Percentiles rank a stretch among this genome's conserved stretches.
Conservation (phyloP, 1,284 basidiomycete species). For the Megacollybia platyphylla region DNA sequence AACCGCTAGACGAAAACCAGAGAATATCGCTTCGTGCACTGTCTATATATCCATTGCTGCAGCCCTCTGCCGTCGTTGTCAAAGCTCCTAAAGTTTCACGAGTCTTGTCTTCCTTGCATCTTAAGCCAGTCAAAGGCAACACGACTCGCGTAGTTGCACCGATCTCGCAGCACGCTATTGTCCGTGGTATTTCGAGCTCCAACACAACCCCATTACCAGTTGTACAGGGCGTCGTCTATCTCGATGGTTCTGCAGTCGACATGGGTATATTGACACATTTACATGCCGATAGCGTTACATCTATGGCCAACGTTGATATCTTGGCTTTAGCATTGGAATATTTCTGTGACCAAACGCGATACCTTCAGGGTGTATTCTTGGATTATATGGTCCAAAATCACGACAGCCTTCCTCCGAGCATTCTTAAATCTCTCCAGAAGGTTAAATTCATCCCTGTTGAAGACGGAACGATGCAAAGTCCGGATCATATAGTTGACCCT, state of each 20-base stretch:
- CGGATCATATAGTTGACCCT: constrained; percentile 18
- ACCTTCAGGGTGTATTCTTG: constrained; percentile 1
- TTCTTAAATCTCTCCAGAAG: constrained; percentile 14
- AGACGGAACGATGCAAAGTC: constrained; percentile 12
- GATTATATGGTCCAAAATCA: constrained; percentile 2
- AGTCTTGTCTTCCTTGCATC: not conserved
- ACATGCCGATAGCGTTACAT: not conserved
- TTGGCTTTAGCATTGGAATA: constrained; percentile 1
- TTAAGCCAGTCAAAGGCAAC: not conserved
- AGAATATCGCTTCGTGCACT: not conserved
- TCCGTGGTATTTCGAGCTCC: not conserved
- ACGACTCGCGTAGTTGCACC: not conserved
- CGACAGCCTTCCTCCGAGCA: constrained; percentile 7
- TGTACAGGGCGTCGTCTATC: not conserved
- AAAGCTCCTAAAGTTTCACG: not conserved
- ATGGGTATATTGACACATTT: not conserved
- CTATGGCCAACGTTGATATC: not conserved
- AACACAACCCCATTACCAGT: not conserved
- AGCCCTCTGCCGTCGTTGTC: not conserved
- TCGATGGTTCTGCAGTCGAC: constrained; percentile 1
- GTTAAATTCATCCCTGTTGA: constrained; percentile 16
- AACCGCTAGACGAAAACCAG: not conserved
- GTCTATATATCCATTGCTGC: not conserved
- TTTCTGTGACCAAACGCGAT: not conserved
- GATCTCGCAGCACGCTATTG: not conserved